Evolutionary conservation across 148 eudicot genomes (phyloP).

Genomic region (Cornus florida): DNA sequence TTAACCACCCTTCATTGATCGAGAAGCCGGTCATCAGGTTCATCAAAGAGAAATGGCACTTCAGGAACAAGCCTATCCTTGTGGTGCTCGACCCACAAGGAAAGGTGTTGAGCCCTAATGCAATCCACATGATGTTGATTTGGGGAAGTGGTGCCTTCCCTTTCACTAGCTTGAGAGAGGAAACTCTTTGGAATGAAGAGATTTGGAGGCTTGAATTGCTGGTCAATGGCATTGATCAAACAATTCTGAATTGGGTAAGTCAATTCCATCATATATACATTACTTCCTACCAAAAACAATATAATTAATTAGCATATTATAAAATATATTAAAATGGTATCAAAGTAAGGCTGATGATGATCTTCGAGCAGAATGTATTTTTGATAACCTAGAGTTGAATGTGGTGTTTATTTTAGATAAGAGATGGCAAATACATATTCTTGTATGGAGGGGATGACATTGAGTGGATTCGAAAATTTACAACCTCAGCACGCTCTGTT

Average conservation of each 20-base stretch:
- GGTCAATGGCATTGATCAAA: constrained; percentile 49
- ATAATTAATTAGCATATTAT: too few species aligned
- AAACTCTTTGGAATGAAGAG: constrained; percentile 58
- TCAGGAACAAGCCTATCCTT: constrained; percentile 49
- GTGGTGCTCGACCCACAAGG: constrained; percentile 65
- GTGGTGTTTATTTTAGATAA: constrained; percentile 26
- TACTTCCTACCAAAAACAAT: too few species aligned
- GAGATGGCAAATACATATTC: constrained; percentile 42
- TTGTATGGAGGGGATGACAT: constrained; percentile 47
- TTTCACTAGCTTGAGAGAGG: too few species aligned
- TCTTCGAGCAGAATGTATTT: too few species aligned
- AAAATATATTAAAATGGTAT: too few species aligned
- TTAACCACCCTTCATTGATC: not conserved
- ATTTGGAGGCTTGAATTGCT: constrained; percentile 65
- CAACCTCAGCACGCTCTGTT: constrained; percentile 17
- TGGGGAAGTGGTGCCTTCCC: too few species aligned
- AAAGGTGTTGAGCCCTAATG: too few species aligned
- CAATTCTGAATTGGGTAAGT: constrained; percentile 47
- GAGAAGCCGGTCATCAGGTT: constrained; percentile 19
- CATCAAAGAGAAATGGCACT: constrained; percentile 50
- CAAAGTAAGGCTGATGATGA: too few species aligned
- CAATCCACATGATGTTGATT: too few species aligned
- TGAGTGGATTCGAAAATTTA: constrained; percentile 50
- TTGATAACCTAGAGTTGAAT: not conserved
- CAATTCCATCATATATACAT: not conserved